A percentile compares a stretch with the other conserved stretches of the same genome.
phyloP scores from a whole-genome alignment of 345 rosid genomes.

The Excoecaria agallocha region DNA sequence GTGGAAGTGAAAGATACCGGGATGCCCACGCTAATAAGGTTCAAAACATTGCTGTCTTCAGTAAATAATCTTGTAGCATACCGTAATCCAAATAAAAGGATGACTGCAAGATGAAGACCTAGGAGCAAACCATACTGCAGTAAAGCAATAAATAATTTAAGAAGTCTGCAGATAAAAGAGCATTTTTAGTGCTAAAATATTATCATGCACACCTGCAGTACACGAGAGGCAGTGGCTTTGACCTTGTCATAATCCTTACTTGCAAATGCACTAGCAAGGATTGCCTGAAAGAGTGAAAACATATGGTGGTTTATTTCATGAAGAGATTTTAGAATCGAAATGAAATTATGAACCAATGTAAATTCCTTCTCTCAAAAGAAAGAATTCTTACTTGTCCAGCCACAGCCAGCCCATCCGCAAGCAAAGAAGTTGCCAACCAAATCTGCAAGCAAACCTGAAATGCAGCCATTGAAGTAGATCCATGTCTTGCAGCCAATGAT shows the following conservation, averaged over 20 bases:
- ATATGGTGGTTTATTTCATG: too few species aligned
- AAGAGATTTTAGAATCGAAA: too few species aligned
- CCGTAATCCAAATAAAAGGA: constrained; percentile 20
- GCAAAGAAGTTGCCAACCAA: constrained; percentile 29
- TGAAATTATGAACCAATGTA: neutral
- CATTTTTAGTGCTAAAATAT: too few species aligned
- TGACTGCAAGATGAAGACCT: constrained; percentile 16
- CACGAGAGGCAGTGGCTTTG: constrained; percentile 13
- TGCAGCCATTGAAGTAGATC: constrained; percentile 34
- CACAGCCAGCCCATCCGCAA: constrained; percentile 32
- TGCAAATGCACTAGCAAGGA: constrained; percentile 29
- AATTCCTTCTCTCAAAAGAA: neutral
- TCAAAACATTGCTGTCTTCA: constrained; percentile 12
- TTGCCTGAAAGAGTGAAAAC: constrained; percentile 4
- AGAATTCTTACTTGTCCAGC: constrained; percentile 32
- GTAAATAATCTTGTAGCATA: constrained; percentile 24
- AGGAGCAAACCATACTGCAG: constrained; percentile 26
- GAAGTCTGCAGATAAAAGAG: neutral
- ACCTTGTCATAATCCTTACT: constrained; percentile 20
- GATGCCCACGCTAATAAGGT: constrained; percentile 21
- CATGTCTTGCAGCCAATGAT: constrained; percentile 27
- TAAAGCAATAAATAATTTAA: neutral
- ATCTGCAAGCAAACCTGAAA: constrained; percentile 35
- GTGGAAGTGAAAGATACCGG: constrained; percentile 15
- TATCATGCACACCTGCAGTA: constrained; percentile 18